These are phyloP conservation scores for Beauveria bassiana DNA, from an alignment of 2,329 filamentous ascomycete genomes.

Conservation along the genomic window DNA sequence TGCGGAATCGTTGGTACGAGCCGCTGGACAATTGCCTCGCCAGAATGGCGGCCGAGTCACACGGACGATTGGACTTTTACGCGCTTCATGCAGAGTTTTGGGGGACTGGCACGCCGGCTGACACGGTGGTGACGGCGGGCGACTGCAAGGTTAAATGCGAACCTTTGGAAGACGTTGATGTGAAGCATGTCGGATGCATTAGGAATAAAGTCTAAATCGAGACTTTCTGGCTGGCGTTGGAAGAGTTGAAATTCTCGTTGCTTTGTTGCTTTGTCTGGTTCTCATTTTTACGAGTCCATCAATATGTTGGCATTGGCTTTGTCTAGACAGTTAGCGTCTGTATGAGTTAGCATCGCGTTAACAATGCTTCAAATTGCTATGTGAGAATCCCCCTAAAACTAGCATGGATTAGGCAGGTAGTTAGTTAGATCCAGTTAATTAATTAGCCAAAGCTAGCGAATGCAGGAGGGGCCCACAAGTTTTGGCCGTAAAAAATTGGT, in stretches of 20 bases:
- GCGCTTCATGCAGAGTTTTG: neutral
- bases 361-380: neutral
- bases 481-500: too few species aligned
- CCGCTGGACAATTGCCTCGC: conserved; percentile 13
- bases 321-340: too few species aligned
- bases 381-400: neutral
- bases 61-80: neutral
- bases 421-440: neutral
- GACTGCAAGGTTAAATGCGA: neutral
- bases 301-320: too few species aligned
- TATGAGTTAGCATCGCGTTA: neutral
- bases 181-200: neutral
- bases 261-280: neutral
- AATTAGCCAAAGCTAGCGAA: too few species aligned
- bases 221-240: neutral
- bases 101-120: neutral
- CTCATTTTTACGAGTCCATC: too few species aligned
- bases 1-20: conserved; percentile 13
- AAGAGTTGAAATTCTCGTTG: neutral
- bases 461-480: neutral
- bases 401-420: neutral
- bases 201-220: too few species aligned
- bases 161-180: neutral
- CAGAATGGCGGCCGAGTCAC: conserved; percentile 1
- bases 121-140: too few species aligned